A percentile compares a stretch with the other conserved stretches of the same genome.
Evolutionary conservation across 164 flowering plant species (phyloP).

Genomic region (Piper longum): DNA sequence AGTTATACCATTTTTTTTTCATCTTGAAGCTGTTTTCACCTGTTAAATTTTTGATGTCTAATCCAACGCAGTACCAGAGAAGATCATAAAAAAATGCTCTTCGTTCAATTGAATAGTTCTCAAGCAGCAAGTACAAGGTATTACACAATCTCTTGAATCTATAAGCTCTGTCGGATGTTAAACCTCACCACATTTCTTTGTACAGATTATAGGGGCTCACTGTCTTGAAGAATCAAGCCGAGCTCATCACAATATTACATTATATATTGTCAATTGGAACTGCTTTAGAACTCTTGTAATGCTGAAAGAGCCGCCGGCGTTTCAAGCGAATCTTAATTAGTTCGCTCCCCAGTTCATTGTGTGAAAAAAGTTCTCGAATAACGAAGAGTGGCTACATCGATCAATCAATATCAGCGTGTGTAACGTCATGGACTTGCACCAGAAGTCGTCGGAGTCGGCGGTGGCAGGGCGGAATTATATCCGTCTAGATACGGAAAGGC

Average conservation of each 20-base stretch:
- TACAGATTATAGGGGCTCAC: not conserved
- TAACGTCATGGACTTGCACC: not conserved
- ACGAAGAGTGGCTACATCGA: not conserved
- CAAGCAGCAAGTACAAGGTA: too few species aligned
- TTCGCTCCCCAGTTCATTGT: not conserved
- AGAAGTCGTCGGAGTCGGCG: not conserved
- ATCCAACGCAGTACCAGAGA: too few species aligned
- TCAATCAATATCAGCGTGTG: not conserved
- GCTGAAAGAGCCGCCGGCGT: not conserved
- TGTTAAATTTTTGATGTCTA: too few species aligned
- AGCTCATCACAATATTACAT: too few species aligned
- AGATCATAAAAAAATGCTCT: too few species aligned
- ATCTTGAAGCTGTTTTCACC: too few species aligned
- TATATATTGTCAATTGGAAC: not conserved
- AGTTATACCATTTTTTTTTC: too few species aligned
- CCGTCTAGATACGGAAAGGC: conserved; percentile 4
- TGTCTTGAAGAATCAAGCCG: not conserved
- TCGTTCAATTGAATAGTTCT: too few species aligned
- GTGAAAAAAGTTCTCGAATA: too few species aligned
- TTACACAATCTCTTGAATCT: not conserved
- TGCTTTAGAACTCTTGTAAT: too few species aligned
- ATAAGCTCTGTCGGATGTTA: not conserved
- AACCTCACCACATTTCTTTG: not conserved
- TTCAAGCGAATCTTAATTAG: not conserved
- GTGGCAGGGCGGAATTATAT: not conserved